Evolutionary conservation across 495 filamentous ascomycete species (phyloP), one percentile per base, ranked within the genome.

Genomic region (Xylaria venustula): DNA sequence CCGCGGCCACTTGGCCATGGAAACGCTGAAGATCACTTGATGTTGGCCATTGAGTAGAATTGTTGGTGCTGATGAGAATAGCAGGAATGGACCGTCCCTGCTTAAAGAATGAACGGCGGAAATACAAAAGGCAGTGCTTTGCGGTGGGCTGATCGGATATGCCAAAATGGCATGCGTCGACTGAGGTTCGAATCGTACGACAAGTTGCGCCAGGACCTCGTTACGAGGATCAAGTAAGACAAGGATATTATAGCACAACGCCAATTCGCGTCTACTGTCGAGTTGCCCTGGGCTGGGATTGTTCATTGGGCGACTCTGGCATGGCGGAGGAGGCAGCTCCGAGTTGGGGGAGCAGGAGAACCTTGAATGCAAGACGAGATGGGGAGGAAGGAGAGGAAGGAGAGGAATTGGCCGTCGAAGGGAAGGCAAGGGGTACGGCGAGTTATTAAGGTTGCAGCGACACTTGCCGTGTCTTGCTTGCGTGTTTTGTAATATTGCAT

Each of bases 401-500:
- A n/a, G n/a, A n/a, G n/a, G n/a, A n/a, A n/a, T n/a, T n/a, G n/a
- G n/a, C n/a, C n/a, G n/a, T n/a, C n/a, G n/a, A n/a, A 30, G 26
- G 52, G 50, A 42, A 42, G 30, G 46, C 63, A 45, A 56, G 49
- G 48, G 58, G 45, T 26, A 48, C 15, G 17, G 58, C 52, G 37
- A 56, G 62, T 36, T 59, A 40, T 25, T 32, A 34, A 50, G 47
- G 47, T 50, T 32, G 47, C 47, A 15, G 37, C 37, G 37, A 41
- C 37, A n/a, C 15, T 11, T n/a, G 9, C 12, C 37, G 3, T 50
- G 28, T 34, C 28, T 50, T 20, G 28, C 11, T 50, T n/a, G n/a
- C n/a, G 48, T 50, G 48, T 17, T 50, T 50, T 50, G 48, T 50
- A 50, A 50, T 32, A 34, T 11, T 40, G 48, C 48, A 22, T 37